Evolutionary conservation across 495 filamentous ascomycete species (phyloP), one percentile per base, ranked within the genome.

Genomic region (Tricharina praecox): DNA sequence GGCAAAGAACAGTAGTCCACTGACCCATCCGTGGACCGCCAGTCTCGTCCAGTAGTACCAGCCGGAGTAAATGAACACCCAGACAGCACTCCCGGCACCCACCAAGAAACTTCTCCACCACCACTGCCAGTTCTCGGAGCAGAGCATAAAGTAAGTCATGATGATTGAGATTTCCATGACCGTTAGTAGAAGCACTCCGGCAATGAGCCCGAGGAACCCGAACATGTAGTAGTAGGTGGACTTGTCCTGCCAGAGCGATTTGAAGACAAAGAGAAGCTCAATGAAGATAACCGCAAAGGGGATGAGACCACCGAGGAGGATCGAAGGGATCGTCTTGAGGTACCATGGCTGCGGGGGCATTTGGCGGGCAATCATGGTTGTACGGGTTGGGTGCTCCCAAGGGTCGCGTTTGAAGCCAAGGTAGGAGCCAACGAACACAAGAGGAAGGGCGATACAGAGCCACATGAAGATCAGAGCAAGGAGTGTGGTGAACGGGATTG

Each of bases 191-290:
- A 87, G 64, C 32, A 95, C 83, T 0, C 76, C 64, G 18, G 68
- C 75, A 23, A 93, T 82, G 13, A 85, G 75, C 16, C 76, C 79
- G 45, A 93, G 62, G 69, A 92, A 95, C 7, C 87, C 87, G 63
- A 92, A 93, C 32, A 95, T 77, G 63, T 95, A 95, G 62, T 93
- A 93, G 58, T 92, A 95, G 10, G 82, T 83, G 56, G 77, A 84
- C 66, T 93, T 93, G 58, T 93, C 85, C 60, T 85, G 81, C 85
- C 85, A 93, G 9, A 93, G 58, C 48, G 79, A 86, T 62, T 83
- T 81, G 61, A 95, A 95, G 24, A 95, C 78, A 66, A 90, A 95
- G 23, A 93, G 71, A 4, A 93, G 70, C 63, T 95, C 87, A 55
- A 93, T 87, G 59, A 93, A 95, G 50, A 95, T 79, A 16, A 95